phyloP scores from a whole-genome alignment of 441 rosid species.

The Iberis amara region DNA sequence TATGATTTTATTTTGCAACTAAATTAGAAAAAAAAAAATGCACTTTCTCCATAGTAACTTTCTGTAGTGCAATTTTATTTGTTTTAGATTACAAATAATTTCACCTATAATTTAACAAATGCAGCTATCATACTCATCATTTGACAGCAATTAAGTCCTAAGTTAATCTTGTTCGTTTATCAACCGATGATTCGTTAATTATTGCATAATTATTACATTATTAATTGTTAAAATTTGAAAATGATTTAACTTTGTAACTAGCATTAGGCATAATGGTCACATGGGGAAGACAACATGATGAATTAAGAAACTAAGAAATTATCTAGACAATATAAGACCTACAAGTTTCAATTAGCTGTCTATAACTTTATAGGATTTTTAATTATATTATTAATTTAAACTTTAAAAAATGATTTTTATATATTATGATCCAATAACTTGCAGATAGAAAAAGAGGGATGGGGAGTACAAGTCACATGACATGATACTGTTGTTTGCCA shows the following conservation, averaged over 20 bases:
- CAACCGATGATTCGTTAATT: constrained; percentile 21
- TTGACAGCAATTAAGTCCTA: no score
- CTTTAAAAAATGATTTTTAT: neutral
- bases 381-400: neutral
- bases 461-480: constrained; percentile 26
- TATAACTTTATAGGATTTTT: constrained; percentile 11
- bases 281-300: constrained; percentile 26
- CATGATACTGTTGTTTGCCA: constrained; percentile 30
- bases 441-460: constrained; percentile 6
- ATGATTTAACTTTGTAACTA: neutral
- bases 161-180: neutral
- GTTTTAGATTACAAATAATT: no score
- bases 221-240: constrained; percentile 12
- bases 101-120: no score
- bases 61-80: no score
- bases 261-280: constrained; percentile 21
- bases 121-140: no score
- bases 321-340: constrained; percentile 18
- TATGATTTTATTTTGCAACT: no score
- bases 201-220: constrained; percentile 21
- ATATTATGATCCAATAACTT: constrained; percentile 25
- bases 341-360: constrained; percentile 29
- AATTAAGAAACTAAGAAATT: neutral
- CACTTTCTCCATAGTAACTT: no score
- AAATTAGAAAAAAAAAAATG: no score